A percentile compares a stretch with the other conserved stretches of the same genome.
Evolutionary conservation across 2,329 filamentous ascomycete species (phyloP).

Genomic region (Apiospora sp.): DNA sequence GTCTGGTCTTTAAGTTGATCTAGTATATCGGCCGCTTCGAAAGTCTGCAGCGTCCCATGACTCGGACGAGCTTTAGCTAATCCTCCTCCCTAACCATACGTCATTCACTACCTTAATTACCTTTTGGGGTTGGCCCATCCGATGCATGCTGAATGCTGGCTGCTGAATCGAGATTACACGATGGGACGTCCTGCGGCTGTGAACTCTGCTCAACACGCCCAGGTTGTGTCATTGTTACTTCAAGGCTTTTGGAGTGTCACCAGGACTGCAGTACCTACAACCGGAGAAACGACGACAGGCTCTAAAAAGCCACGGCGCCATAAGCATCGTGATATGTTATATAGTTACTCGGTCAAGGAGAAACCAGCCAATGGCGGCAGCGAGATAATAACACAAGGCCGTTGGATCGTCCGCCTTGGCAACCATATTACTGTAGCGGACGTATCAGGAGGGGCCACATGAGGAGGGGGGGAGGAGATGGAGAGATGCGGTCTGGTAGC

Average conservation of each 20-base stretch:
- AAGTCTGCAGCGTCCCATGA: neutral
- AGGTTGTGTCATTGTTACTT: neutral
- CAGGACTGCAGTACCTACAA: neutral
- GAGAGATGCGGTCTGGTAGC: constrained; percentile 5
- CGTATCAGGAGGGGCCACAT: constrained; percentile 16
- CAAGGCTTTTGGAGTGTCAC: neutral
- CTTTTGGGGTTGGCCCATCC: neutral
- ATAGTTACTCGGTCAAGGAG: neutral
- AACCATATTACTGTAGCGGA: constrained; percentile 1
- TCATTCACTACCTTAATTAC: neutral
- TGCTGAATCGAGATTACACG: neutral
- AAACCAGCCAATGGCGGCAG: neutral
- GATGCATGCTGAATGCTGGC: neutral
- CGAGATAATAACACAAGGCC: neutral
- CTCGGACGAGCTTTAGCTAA: constrained; percentile 3
- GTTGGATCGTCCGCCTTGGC: neutral
- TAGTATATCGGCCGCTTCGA: neutral
- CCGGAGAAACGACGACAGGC: neutral
- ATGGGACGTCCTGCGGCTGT: neutral
- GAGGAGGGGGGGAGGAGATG: neutral
- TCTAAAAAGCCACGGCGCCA: constrained; percentile 6
- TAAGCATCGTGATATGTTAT: neutral
- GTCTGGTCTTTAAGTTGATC: constrained; percentile 7
- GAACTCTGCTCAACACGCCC: constrained; percentile 9
- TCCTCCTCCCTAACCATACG: neutral